These are phyloP conservation scores for Austropuccinia psidii DNA, from an alignment of 1,284 basidiomycete genomes.

Conservation along the genomic window DNA sequence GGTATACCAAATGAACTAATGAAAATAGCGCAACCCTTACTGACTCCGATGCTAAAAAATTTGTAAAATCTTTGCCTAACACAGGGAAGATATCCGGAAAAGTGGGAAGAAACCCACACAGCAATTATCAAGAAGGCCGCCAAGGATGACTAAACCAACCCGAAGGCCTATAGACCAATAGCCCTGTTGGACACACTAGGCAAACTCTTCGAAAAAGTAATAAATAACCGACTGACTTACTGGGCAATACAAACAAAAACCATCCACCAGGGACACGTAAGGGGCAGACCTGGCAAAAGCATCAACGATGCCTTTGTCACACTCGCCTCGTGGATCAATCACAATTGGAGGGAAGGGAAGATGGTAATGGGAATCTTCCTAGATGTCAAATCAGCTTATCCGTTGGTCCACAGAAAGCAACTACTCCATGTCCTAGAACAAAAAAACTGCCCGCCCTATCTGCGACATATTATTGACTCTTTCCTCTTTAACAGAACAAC, in stretches of 20 bases:
- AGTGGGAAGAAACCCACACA: background rate
- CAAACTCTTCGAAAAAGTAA: constrained; percentile 14
- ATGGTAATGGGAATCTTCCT: background rate
- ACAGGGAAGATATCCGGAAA: background rate
- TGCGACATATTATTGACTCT: background rate
- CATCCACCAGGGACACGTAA: background rate
- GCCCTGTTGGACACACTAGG: background rate
- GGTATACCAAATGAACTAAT: background rate
- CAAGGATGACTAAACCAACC: background rate
- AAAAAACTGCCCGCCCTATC: background rate
- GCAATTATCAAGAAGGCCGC: constrained; percentile 6
- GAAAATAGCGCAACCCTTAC: background rate
- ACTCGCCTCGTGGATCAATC: background rate
- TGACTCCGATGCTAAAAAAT: background rate
- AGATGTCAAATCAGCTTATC: constrained; percentile 16
- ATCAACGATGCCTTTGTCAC: background rate
- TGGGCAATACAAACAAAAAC: background rate
- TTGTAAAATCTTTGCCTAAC: background rate
- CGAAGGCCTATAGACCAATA: constrained; percentile 4
- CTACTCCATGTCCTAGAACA: background rate
- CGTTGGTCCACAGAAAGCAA: background rate
- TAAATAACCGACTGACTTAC: background rate
- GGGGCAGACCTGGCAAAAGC: background rate
- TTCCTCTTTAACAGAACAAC: background rate
- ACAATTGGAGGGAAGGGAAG: background rate